Conservation (phyloP, 2,329 filamentous ascomycete genomes). For the Colletotrichum sp. region DNA sequence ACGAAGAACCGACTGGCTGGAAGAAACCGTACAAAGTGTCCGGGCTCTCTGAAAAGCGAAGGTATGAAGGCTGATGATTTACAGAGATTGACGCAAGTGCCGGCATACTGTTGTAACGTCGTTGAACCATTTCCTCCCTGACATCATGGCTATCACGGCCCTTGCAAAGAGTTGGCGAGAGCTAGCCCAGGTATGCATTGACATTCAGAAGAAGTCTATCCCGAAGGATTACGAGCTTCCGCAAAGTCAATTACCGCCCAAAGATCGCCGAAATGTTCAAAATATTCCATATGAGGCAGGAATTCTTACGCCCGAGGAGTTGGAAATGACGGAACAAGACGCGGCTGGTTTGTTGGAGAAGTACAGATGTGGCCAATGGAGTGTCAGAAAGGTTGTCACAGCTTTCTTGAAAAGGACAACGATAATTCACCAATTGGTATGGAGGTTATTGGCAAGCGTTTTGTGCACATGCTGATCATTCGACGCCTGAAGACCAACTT, state of each 20-base stretch:
- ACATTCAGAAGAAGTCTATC: constrained; percentile 44
- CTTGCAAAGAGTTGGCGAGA: background rate
- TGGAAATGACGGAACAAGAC: constrained; percentile 39
- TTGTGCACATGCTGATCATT: background rate
- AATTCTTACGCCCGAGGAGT: constrained; percentile 56
- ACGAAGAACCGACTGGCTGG: background rate
- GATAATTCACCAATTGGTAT: constrained; percentile 1
- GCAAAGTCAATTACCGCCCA: constrained; percentile 53
- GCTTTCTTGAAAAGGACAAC: constrained; percentile 7
- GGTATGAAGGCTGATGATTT: background rate
- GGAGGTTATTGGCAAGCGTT: background rate
- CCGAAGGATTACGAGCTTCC: constrained; percentile 64
- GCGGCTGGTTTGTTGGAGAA: constrained; percentile 18
- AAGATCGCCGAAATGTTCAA: constrained; percentile 59
- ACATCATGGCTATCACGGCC: background rate
- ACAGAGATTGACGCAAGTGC: background rate
- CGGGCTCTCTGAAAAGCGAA: background rate
- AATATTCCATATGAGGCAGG: constrained; percentile 59
- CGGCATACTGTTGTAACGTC: background rate
- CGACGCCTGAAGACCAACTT: constrained; percentile 44
- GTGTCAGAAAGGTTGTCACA: constrained; percentile 35
- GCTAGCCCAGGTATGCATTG: background rate
- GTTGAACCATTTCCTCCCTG: background rate
- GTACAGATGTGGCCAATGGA: constrained; percentile 20
- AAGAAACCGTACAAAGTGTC: background rate